Conservation (phyloP, 1,139 yeast genomes). For the Suhomyces bolitotheri region DNA sequence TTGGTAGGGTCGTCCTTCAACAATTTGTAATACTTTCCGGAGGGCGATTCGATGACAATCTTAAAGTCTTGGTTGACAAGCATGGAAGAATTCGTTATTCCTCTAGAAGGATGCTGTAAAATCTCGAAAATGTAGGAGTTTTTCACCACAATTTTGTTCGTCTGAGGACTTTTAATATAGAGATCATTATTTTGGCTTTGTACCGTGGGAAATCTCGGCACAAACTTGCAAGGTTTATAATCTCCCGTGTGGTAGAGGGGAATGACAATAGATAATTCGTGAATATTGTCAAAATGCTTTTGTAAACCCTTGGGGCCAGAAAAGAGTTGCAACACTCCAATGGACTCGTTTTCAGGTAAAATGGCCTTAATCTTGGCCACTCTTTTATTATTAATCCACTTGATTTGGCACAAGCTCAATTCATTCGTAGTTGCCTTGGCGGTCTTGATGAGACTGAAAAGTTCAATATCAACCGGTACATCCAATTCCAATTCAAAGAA, state of each 20-base stretch:
- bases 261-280: constrained; percentile 72
- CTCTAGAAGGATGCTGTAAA: constrained; percentile 63
- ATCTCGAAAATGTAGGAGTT: constrained; percentile 66
- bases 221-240: constrained; percentile 58
- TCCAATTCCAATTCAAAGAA: constrained; percentile 74
- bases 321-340: constrained; percentile 76
- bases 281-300: constrained; percentile 58
- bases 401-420: constrained; percentile 70
- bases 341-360: constrained; percentile 63
- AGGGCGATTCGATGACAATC: constrained; percentile 77
- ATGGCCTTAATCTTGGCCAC: constrained; percentile 78
- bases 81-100: constrained; percentile 41
- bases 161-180: constrained; percentile 84
- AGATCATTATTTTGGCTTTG: constrained; percentile 71
- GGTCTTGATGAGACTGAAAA: constrained; percentile 56
- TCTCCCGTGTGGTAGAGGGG: constrained; percentile 78
- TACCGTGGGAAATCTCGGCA: constrained; percentile 70
- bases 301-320: constrained; percentile 69
- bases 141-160: constrained; percentile 55
- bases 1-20: constrained; percentile 44
- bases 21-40: constrained; percentile 73
- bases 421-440: constrained; percentile 53
- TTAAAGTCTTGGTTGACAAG: constrained; percentile 48
- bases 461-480: constrained; percentile 68
- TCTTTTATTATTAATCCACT: constrained; percentile 66